These are phyloP conservation scores for Suillus placidus DNA, from an alignment of 768 basidiomycete genomes.

Conservation along the genomic window DNA sequence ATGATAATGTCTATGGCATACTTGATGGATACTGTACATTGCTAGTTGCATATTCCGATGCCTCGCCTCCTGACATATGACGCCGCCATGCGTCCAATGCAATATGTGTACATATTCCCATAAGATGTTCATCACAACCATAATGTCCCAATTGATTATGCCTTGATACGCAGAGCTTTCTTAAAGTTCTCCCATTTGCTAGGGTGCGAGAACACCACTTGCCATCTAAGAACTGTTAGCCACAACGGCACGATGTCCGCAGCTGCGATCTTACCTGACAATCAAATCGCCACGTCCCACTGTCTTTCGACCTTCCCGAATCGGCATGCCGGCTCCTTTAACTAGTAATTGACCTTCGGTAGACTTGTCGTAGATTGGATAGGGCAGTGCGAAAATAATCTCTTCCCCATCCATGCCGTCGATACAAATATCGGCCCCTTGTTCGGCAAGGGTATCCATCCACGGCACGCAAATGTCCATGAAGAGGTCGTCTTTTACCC, in stretches of 20 bases:
- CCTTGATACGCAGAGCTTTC: constrained; percentile 30
- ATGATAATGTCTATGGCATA: constrained; percentile 7
- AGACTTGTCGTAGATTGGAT: constrained; percentile 49
- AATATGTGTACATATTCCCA: constrained; percentile 12
- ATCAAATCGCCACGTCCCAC: constrained; percentile 65
- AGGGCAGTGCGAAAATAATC: constrained; percentile 53
- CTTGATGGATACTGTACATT: constrained; percentile 33
- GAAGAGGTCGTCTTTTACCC: constrained; percentile 59
- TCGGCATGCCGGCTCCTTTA: constrained; percentile 71
- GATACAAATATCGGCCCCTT: constrained; percentile 53
- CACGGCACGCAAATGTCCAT: constrained; percentile 59
- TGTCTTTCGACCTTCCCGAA: constrained; percentile 52
- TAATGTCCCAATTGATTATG: constrained; percentile 22
- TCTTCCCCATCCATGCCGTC: constrained; percentile 61
- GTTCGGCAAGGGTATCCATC: constrained; percentile 49
- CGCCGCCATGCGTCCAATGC: constrained; percentile 17
- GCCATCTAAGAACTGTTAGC: constrained; percentile 27
- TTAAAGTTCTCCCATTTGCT: constrained; percentile 37
- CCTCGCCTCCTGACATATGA: neutral
- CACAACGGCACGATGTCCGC: neutral
- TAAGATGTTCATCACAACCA: constrained; percentile 25
- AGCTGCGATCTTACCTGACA: constrained; percentile 50
- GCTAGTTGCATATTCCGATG: constrained; percentile 15
- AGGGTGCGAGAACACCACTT: constrained; percentile 33
- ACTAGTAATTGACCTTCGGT: constrained; percentile 53